These are phyloP conservation scores for Didymella pinodella DNA, from an alignment of 2,329 filamentous ascomycete genomes.

Conservation along the genomic window DNA sequence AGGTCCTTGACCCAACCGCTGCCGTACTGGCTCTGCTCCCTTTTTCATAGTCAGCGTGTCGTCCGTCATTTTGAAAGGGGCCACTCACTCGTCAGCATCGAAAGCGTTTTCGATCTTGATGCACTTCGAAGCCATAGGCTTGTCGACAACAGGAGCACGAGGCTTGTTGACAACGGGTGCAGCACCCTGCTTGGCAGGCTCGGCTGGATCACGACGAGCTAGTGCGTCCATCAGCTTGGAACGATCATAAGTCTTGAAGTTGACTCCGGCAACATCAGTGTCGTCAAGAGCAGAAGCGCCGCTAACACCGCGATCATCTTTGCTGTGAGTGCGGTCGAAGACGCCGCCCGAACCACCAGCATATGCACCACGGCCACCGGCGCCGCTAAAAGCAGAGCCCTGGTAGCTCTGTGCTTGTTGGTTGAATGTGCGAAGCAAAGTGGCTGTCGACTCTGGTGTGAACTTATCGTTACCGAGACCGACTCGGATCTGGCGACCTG, in stretches of 20 bases:
- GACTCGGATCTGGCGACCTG: conserved; percentile 95
- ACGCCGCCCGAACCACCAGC: conserved; percentile 73
- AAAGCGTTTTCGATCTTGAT: conserved; percentile 97
- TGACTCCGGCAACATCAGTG: conserved; percentile 96
- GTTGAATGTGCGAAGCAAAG: conserved; percentile 90
- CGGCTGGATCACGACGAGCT: conserved; percentile 80
- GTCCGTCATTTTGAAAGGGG: background rate
- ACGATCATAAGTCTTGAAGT: conserved; percentile 99
- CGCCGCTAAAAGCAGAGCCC: conserved; percentile 89
- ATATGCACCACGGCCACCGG: conserved; percentile 85
- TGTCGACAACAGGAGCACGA: conserved; percentile 78
- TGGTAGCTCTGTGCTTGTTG: conserved; percentile 70
- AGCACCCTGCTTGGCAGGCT: conserved; percentile 57
- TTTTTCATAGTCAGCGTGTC: conserved; percentile 30
- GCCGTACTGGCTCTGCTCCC: conserved; percentile 39
- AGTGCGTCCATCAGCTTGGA: conserved; percentile 99
- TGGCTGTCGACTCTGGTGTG: conserved; percentile 94
- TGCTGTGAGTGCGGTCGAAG: conserved; percentile 89
- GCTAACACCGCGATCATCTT: conserved; percentile 86
- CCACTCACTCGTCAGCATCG: conserved; percentile 81
- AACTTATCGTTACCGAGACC: conserved; percentile 99
- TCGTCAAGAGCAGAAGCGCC: conserved; percentile 96
- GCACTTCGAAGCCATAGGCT: conserved; percentile 89
- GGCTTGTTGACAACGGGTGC: conserved; percentile 68
- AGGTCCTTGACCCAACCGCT: conserved; percentile 84